These are phyloP conservation scores for Leccinum olivaceopallidum DNA, from an alignment of 768 basidiomycete species.

Conservation along the genomic window DNA sequence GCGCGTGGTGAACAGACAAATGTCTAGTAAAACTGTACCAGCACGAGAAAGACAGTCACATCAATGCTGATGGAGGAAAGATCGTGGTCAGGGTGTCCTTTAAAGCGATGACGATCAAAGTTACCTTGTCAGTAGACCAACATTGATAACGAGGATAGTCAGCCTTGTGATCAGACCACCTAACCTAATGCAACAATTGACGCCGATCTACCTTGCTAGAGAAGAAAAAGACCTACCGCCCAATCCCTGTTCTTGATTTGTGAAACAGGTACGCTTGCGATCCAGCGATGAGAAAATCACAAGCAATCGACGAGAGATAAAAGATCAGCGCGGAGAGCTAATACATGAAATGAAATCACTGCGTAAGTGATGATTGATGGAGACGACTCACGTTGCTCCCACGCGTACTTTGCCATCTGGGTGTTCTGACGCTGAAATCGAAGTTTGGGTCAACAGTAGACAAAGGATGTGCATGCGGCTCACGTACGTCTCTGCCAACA, in stretches of 20 bases:
- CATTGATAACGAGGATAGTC: constrained; percentile 36
- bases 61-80: constrained; percentile 27
- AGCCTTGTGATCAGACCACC: constrained; percentile 35
- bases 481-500: constrained; percentile 35
- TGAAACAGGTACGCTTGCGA: constrained; percentile 36
- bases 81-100: background rate
- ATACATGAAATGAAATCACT: background rate
- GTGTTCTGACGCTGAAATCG: constrained; percentile 25
- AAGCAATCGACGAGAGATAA: constrained; percentile 34
- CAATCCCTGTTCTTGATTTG: constrained; percentile 31
- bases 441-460: background rate
- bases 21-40: constrained; percentile 13
- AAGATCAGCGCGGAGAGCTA: constrained; percentile 35
- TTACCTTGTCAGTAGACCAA: constrained; percentile 39
- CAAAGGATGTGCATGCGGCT: background rate
- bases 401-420: constrained; percentile 34
- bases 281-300: constrained; percentile 36
- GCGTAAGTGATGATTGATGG: background rate
- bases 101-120: background rate
- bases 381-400: constrained; percentile 31
- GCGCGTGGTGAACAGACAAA: background rate
- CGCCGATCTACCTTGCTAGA: background rate
- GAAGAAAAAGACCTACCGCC: constrained; percentile 22
- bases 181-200: constrained; percentile 19
- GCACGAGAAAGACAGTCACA: constrained; percentile 27